These are phyloP conservation scores for Amanita rimosa DNA, from an alignment of 768 basidiomycete genomes.

Conservation along the genomic window DNA sequence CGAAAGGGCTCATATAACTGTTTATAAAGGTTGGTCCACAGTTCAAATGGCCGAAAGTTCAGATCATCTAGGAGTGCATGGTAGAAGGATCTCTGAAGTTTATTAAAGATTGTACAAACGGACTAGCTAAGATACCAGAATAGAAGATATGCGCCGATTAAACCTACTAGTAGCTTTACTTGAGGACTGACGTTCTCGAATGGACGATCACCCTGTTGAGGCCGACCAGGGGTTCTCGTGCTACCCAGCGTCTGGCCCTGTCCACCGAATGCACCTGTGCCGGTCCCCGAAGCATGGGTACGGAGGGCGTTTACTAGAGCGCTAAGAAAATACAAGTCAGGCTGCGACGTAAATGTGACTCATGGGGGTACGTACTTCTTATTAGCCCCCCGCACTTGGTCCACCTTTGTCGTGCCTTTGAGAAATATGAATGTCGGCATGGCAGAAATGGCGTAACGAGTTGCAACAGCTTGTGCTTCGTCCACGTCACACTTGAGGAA, in stretches of 20 bases:
- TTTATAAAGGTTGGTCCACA: conserved; percentile 44
- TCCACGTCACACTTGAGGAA: conserved; percentile 84
- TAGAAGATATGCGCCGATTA: conserved; percentile 53
- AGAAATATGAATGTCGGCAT: conserved; percentile 86
- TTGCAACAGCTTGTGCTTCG: conserved; percentile 55
- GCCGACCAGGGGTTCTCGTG: conserved; percentile 17
- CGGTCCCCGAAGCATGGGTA: conserved; percentile 32
- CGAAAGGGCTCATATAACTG: not conserved
- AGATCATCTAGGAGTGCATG: conserved; percentile 18
- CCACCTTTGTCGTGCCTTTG: conserved; percentile 53
- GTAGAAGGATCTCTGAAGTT: too few relatives aligned
- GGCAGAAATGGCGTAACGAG: conserved; percentile 49
- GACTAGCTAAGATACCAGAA: conserved; percentile 37
- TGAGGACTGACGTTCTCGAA: conserved; percentile 47
- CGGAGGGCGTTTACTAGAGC: conserved; percentile 48
- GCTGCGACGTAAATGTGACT: not conserved
- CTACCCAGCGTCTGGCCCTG: conserved; percentile 66
- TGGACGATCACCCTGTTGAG: not conserved
- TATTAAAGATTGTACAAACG: too few relatives aligned
- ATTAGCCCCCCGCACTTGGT: conserved; percentile 66
- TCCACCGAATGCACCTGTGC: conserved; percentile 47
- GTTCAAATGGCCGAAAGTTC: conserved; percentile 41
- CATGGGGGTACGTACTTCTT: conserved; percentile 27
- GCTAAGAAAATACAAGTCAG: conserved; percentile 24
- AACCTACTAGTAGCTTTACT: conserved; percentile 48